These are phyloP conservation scores for Sclerotiophoma versabilis DNA, from an alignment of 2,329 filamentous ascomycete species.

Conservation along the genomic window DNA sequence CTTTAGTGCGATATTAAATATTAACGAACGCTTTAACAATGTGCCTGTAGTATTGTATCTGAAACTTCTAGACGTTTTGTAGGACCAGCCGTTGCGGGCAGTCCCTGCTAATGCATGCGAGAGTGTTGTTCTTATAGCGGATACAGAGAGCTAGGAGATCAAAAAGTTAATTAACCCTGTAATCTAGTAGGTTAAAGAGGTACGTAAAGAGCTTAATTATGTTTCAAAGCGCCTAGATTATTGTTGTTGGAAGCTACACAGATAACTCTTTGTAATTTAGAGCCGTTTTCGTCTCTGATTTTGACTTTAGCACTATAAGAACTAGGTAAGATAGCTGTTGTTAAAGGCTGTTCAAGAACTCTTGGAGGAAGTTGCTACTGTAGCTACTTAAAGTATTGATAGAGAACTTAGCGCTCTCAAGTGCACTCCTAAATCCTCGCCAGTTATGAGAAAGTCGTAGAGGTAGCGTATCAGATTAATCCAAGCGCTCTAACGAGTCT, in stretches of 20 bases:
- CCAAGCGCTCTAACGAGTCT: not conserved
- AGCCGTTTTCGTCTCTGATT: constrained; percentile 94
- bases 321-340: constrained; percentile 96
- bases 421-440: constrained; percentile 97
- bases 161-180: constrained; percentile 98
- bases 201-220: constrained; percentile 99
- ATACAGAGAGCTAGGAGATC: constrained; percentile 95
- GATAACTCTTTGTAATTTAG: constrained; percentile 96
- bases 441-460: constrained; percentile 98
- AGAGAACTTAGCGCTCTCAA: constrained; percentile 91
- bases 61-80: constrained; percentile 95
- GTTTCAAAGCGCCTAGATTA: constrained; percentile 97
- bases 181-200: constrained; percentile 94
- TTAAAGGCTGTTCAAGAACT: constrained; percentile 99
- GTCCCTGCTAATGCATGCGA: constrained; percentile 97
- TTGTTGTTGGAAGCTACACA: constrained; percentile 98
- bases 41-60: constrained; percentile 85
- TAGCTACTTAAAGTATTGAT: constrained; percentile 88
- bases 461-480: constrained; percentile 48
- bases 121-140: constrained; percentile 98
- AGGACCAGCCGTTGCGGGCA: constrained; percentile 95
- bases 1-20: constrained; percentile 92
- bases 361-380: constrained; percentile 86
- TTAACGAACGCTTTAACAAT: constrained; percentile 96
- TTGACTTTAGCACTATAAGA: constrained; percentile 97